Percentiles rank a stretch among this genome's conserved stretches.
These are phyloP conservation scores for Raphanus hybrid DNA, from an alignment of 441 rosid species.

Conservation along the genomic window DNA sequence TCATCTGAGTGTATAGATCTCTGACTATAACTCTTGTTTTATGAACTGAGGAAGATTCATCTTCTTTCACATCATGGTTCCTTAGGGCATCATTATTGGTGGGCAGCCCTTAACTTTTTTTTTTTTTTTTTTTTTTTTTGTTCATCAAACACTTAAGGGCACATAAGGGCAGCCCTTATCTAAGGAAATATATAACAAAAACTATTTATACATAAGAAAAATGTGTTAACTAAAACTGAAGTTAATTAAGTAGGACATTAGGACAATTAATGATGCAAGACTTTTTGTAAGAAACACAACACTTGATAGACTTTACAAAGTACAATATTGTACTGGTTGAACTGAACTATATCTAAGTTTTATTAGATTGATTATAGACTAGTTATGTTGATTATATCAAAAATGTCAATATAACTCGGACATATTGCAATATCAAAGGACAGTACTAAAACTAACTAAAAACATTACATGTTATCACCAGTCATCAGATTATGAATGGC, in stretches of 20 bases:
- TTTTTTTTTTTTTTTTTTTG: too few species aligned
- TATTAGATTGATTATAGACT: background rate
- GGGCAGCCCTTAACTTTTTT: too few species aligned
- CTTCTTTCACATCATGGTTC: slow-evolving; percentile 64
- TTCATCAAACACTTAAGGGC: too few species aligned
- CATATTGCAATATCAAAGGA: background rate
- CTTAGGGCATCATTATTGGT: too few species aligned
- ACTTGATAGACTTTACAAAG: background rate
- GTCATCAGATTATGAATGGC: too few species aligned
- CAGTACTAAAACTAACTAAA: background rate
- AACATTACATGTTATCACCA: too few species aligned
- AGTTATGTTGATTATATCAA: background rate
- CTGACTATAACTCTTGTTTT: slow-evolving; percentile 72
- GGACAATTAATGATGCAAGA: background rate
- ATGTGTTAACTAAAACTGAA: background rate
- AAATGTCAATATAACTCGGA: background rate
- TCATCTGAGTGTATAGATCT: slow-evolving; percentile 80
- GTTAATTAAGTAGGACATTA: slow-evolving; percentile 6
- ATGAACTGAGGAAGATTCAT: slow-evolving; percentile 58
- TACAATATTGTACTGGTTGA: background rate
- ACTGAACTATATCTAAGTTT: background rate
- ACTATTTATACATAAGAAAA: background rate
- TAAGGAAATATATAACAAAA: background rate
- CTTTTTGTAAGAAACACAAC: slow-evolving; percentile 13
- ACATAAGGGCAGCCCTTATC: too few species aligned